These are phyloP conservation scores for Daldinia bambusicola DNA, from an alignment of 495 filamentous ascomycete species.

Conservation along the genomic window DNA sequence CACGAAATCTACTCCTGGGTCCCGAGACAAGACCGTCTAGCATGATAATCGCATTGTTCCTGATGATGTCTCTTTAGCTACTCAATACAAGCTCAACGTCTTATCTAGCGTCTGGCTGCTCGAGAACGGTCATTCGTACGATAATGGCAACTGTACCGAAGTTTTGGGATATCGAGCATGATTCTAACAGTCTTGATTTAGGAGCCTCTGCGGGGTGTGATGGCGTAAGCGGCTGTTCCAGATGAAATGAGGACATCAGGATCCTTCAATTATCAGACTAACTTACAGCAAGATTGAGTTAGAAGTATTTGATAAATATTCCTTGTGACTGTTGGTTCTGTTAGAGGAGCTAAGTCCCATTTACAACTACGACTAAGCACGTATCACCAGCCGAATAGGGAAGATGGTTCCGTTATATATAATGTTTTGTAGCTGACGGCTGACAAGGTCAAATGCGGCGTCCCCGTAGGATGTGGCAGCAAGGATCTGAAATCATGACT, in stretches of 20 bases:
- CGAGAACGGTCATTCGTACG: slow-evolving; percentile 40
- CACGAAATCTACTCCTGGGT: neutral
- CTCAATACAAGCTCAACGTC: neutral
- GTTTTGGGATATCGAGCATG: slow-evolving; percentile 9
- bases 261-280: neutral
- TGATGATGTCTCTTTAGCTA: neutral
- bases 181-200: neutral
- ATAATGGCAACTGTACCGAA: slow-evolving; percentile 41
- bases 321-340: neutral
- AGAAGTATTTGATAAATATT: neutral
- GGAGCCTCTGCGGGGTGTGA: slow-evolving; percentile 19
- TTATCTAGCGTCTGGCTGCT: neutral
- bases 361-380: neutral
- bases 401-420: neutral
- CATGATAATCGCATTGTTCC: neutral
- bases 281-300: neutral
- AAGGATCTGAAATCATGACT: neutral
- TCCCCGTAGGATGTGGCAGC: neutral
- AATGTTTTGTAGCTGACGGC: neutral
- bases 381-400: neutral
- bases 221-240: slow-evolving; percentile 5
- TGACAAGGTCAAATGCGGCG: neutral
- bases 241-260: neutral
- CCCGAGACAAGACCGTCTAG: neutral
- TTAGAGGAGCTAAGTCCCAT: neutral